Percentiles rank a stretch among this genome's conserved stretches.
phyloP scores from a whole-genome alignment of 2,329 filamentous ascomycete genomes.

The Colletotrichum orbiculare region DNA sequence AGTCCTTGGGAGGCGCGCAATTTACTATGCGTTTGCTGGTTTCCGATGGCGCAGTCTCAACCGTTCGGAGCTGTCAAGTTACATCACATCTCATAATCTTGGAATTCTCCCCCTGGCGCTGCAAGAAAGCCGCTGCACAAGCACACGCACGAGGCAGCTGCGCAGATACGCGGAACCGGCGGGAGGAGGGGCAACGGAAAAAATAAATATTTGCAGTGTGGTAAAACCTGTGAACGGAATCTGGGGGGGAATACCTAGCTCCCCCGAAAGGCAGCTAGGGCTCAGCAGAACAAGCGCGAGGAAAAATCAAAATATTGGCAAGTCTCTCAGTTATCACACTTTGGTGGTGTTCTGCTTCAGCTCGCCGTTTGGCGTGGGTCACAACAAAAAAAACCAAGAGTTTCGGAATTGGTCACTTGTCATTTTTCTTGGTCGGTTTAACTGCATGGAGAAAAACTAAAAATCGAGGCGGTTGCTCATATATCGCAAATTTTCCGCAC shows the following conservation, averaged over 20 bases:
- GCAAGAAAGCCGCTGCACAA: slow-evolving; percentile 7
- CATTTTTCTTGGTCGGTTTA: background rate
- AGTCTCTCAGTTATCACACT: background rate
- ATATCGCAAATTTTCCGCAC: slow-evolving; percentile 12
- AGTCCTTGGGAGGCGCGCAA: slow-evolving; percentile 1
- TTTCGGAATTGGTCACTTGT: background rate
- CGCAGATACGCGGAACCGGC: slow-evolving; percentile 21
- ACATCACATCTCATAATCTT: background rate
- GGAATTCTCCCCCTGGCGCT: background rate
- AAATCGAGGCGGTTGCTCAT: background rate
- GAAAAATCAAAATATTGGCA: slow-evolving; percentile 7
- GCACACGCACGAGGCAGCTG: slow-evolving; percentile 14
- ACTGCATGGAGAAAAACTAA: slow-evolving; percentile 7
- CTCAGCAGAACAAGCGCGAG: background rate
- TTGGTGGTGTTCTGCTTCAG: background rate
- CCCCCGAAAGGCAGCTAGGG: background rate
- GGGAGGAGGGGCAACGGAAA: background rate
- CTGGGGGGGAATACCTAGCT: background rate
- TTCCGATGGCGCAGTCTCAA: slow-evolving; percentile 10
- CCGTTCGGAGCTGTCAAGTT: background rate
- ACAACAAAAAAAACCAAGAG: slow-evolving; percentile 15
- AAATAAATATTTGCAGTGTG: slow-evolving; percentile 3
- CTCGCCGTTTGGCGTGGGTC: no score
- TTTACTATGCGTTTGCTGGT: background rate
- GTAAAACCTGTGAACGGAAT: background rate